Base-by-base conservation (phyloP, 2,329 filamentous ascomycete genomes). In the Metarhizium album region DNA sequence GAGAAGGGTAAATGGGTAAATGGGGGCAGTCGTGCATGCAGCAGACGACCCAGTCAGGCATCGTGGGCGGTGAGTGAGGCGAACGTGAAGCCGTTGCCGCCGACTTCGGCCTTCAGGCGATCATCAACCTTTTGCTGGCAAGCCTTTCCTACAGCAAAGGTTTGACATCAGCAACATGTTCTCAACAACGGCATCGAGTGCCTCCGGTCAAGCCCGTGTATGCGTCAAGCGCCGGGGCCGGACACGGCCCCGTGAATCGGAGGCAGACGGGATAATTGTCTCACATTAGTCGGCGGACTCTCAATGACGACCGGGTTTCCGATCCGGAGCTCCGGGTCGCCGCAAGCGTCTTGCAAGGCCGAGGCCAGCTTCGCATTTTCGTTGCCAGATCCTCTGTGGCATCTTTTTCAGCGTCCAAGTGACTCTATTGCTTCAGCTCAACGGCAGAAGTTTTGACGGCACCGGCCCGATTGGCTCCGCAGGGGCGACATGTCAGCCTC, bases 31-130 rank as follows among this genome's bases (percentile, higher is more conserved):
- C 82, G 75, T 38, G 74, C 76, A 58, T 83, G 78, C 24, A 87
- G 74, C 20, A 82, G 75, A 55, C 76, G 75, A 52, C 84, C 84
- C 3, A 87, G 75, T 33, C 79, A 84, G 47, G 83, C 84, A 58
- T 84, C 82, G 23, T 75, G 68, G 50, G 74, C 70, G 2, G 82
- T 85, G 67, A 87, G 87, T 55, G 75, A 64, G 11, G 66, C 59
- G 23, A 77, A 58, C 0, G 62, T 67, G 61, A 76, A 71, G 5
- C 70, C 70, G 58, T 74, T 68, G 42, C 68, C 67, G 24, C 64
- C 62, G n/a, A 60, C 59, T 42, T 63, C 61, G 22, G 55, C 52
- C 16, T 51, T 46, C 20, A 52, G 23, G 8, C 68, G 59, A 27
- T 57, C 54, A 1, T 60, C 56, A 8, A 64, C 20, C 66, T 68